Evolutionary conservation across 352 stramenopile species (phyloP).

Genomic region (Phytophthora citrophthora): DNA sequence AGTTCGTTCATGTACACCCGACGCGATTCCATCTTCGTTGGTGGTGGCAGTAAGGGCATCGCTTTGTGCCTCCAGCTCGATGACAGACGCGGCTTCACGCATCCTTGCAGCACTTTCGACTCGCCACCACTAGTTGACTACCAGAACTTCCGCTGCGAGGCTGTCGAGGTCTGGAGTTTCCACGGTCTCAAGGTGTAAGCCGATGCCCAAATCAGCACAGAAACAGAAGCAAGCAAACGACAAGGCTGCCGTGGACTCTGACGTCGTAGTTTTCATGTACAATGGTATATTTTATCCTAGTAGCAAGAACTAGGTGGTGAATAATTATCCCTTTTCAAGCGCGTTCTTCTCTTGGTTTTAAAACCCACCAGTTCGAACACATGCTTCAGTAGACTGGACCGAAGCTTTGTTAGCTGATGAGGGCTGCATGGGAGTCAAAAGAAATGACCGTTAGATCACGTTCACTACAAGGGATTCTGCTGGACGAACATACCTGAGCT

Average conservation of each 20-base stretch:
- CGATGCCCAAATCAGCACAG: not conserved
- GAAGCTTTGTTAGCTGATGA: conserved; percentile 3
- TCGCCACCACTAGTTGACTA: conserved; percentile 56
- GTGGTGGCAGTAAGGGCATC: conserved; percentile 70
- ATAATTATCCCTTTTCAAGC: conserved; percentile 14
- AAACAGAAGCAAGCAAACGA: conserved; percentile 11
- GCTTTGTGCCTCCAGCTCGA: conserved; percentile 76
- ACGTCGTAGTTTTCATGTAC: conserved; percentile 36
- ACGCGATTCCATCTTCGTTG: conserved; percentile 64
- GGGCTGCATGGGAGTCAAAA: conserved; percentile 3
- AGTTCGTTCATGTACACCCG: conserved; percentile 77
- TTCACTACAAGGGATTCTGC: not conserved
- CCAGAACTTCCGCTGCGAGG: conserved; percentile 65
- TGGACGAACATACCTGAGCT: conserved; percentile 2
- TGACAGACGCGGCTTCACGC: conserved; percentile 72
- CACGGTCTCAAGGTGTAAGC: conserved; percentile 63
- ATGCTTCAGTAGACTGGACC: not conserved
- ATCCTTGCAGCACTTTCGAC: conserved; percentile 70
- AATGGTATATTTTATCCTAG: conserved; percentile 34
- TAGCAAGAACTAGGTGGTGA: conserved; percentile 8
- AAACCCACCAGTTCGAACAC: conserved; percentile 36
- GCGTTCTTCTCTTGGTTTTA: conserved; percentile 6
- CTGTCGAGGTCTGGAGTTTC: conserved; percentile 78
- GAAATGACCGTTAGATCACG: conserved; percentile 14
- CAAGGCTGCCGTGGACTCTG: conserved; percentile 17